Conservation (phyloP, 2,329 filamentous ascomycete species). For the Fusarium sp. region DNA sequence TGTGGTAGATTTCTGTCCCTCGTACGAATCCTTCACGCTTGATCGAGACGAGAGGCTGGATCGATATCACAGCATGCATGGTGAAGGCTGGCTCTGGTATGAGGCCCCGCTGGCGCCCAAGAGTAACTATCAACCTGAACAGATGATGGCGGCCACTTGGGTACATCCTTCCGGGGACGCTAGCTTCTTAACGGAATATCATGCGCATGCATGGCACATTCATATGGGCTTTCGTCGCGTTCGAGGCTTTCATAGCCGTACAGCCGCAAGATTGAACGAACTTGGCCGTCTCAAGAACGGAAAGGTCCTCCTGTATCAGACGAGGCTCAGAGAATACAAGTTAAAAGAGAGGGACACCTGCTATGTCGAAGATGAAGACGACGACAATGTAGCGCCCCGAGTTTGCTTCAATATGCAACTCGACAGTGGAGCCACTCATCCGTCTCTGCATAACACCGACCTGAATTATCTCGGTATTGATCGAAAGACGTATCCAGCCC, state of each 20-base stretch:
- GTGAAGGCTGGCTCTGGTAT: conserved; percentile 44
- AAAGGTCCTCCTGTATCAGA: conserved; percentile 34
- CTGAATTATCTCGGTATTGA: conserved; percentile 37
- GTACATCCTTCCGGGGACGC: conserved; percentile 22
- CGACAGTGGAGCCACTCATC: conserved; percentile 40
- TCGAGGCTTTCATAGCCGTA: conserved; percentile 35
- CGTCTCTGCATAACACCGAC: conserved; percentile 35
- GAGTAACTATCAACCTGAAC: conserved; percentile 17
- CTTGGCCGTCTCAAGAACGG: neutral
- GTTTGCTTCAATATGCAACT: conserved; percentile 44
- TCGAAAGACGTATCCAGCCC: conserved; percentile 30
- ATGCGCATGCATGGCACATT: conserved; percentile 30
- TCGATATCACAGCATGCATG: conserved; percentile 35
- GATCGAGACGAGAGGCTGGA: conserved; percentile 39
- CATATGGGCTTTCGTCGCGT: conserved; percentile 44
- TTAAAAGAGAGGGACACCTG: neutral
- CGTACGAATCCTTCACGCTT: conserved; percentile 42
- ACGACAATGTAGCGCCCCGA: conserved; percentile 19
- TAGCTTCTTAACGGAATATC: neutral
- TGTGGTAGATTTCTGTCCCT: conserved; percentile 33
- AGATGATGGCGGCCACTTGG: conserved; percentile 42
- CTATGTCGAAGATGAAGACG: conserved; percentile 32
- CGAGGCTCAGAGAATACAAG: conserved; percentile 6
- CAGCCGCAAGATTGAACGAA: neutral
- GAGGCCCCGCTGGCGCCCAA: conserved; percentile 37